phyloP scores from a whole-genome alignment of 2,329 filamentous ascomycete species.

The Chrysoporthe austroafricana region DNA sequence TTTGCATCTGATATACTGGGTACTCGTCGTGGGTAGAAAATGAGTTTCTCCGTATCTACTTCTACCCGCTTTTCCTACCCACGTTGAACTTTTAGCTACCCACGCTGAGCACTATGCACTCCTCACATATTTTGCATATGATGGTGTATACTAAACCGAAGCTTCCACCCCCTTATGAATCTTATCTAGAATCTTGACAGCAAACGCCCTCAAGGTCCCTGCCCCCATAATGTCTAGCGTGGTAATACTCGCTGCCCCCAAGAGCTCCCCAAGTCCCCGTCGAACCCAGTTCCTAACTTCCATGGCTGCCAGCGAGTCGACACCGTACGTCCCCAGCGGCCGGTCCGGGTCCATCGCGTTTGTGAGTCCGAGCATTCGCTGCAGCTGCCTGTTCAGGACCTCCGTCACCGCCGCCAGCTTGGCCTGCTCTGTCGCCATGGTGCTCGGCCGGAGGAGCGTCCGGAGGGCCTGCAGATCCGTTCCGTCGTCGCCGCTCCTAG shows the following conservation, averaged over 20 bases:
- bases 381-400: constrained; percentile 17
- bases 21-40: too few species aligned
- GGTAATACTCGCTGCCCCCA: constrained; percentile 28
- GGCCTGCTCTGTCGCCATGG: constrained; percentile 14
- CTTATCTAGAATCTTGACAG: not conserved
- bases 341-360: constrained; percentile 27
- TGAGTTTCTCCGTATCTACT: too few species aligned
- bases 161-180: not conserved
- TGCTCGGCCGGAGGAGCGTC: constrained; percentile 9
- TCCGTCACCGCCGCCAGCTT: constrained; percentile 10
- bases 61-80: too few species aligned
- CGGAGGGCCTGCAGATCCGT: constrained; percentile 3
- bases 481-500: constrained; percentile 1
- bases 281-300: constrained; percentile 39
- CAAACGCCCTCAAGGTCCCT: not conserved
- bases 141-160: not conserved
- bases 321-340: constrained; percentile 32
- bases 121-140: too few species aligned
- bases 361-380: constrained; percentile 28
- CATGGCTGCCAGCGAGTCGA: constrained; percentile 39
- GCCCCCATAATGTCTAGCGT: constrained; percentile 30
- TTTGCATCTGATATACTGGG: too few species aligned
- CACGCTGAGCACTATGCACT: too few species aligned
- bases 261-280: constrained; percentile 28
- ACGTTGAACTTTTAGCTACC: too few species aligned